These are phyloP conservation scores for Nicotiana attenuata DNA, from an alignment of 257 asterid genomes.

Conservation along the genomic window DNA sequence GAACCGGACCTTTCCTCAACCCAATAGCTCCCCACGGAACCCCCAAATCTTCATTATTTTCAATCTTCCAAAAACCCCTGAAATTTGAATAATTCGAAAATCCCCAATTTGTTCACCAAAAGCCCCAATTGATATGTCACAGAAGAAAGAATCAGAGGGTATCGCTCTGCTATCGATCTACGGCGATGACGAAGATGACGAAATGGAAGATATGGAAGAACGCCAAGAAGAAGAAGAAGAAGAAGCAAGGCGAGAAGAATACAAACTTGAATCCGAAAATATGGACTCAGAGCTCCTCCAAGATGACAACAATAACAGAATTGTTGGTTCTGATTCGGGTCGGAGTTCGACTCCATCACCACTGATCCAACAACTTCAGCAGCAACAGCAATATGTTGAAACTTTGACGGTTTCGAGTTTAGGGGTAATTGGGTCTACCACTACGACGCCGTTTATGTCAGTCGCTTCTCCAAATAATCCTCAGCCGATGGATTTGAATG, in stretches of 20 bases:
- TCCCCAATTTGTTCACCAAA: neutral
- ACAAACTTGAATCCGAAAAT: slow-evolving; percentile 13
- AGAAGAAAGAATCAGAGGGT: slow-evolving; percentile 79
- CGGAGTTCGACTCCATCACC: slow-evolving; percentile 23
- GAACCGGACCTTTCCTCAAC: neutral
- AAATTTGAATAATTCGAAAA: neutral
- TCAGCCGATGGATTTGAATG: slow-evolving; percentile 22
- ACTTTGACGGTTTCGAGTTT: slow-evolving; percentile 27
- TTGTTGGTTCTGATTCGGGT: slow-evolving; percentile 16
- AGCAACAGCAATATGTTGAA: slow-evolving; percentile 29
- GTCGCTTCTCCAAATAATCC: slow-evolving; percentile 38
- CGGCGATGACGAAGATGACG: slow-evolving; percentile 74
- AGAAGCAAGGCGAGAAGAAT: slow-evolving; percentile 21
- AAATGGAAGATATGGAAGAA: slow-evolving; percentile 48
- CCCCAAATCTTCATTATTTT: neutral
- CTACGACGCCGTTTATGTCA: slow-evolving; percentile 37
- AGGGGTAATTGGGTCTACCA: slow-evolving; percentile 28
- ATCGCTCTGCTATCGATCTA: slow-evolving; percentile 84
- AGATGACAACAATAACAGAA: slow-evolving; percentile 11
- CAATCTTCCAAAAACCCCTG: neutral
- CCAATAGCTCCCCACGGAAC: neutral
- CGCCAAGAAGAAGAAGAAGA: slow-evolving; percentile 27
- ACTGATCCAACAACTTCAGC: slow-evolving; percentile 18
- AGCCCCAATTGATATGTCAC: slow-evolving; percentile 21
- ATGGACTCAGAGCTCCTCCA: slow-evolving; percentile 17